Conservation (phyloP, 2,329 filamentous ascomycete species). For the Neonectria coccinea region DNA sequence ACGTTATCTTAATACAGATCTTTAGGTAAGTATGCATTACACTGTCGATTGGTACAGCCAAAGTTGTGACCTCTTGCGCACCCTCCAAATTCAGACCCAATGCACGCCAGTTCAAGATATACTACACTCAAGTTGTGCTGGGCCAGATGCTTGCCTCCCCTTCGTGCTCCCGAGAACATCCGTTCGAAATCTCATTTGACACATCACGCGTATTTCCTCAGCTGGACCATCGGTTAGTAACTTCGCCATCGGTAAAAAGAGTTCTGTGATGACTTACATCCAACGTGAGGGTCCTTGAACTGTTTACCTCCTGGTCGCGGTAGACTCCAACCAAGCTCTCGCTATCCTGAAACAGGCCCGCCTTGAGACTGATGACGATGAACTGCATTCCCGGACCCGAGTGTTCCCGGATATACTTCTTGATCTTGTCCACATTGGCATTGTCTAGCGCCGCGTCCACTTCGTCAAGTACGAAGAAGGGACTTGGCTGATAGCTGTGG, state of each 20-base stretch:
- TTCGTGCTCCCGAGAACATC: conserved; percentile 3
- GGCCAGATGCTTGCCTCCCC: not conserved
- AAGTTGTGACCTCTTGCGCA: conserved; percentile 21
- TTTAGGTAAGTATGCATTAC: conserved; percentile 19
- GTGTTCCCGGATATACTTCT: conserved; percentile 95
- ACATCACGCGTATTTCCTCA: conserved; percentile 51
- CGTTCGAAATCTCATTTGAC: conserved; percentile 2
- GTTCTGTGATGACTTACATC: conserved; percentile 77
- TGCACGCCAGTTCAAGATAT: conserved; percentile 7
- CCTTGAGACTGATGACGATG: conserved; percentile 97
- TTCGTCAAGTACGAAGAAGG: conserved; percentile 98
- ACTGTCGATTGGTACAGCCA: conserved; percentile 20
- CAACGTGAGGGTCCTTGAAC: conserved; percentile 88
- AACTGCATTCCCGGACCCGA: conserved; percentile 98
- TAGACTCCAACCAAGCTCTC: conserved; percentile 97
- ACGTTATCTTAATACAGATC: conserved; percentile 6
- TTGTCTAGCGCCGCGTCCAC: conserved; percentile 99
- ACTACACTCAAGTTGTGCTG: conserved; percentile 5
- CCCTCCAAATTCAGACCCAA: conserved; percentile 14
- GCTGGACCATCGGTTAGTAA: conserved; percentile 39
- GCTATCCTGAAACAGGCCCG: conserved; percentile 94
- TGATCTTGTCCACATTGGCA: conserved; percentile 95
- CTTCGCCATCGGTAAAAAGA: not conserved
- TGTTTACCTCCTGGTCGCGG: conserved; percentile 93
- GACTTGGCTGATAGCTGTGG: conserved; percentile 93